phyloP scores from a whole-genome alignment of 257 asterid genomes.

The Nicotiana undulata region DNA sequence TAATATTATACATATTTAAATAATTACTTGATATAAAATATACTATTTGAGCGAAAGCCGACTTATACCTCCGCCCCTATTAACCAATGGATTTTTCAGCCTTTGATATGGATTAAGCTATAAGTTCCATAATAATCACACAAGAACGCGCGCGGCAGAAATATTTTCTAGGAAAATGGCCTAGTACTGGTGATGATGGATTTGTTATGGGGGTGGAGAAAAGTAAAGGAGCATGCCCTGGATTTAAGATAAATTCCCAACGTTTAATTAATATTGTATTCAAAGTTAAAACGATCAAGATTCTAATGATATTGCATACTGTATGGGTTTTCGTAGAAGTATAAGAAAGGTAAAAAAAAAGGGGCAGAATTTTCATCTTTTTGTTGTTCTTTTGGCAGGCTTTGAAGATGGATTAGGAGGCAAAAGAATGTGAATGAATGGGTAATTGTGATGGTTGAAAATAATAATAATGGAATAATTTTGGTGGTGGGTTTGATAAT shows the following conservation, averaged over 20 bases:
- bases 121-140: background rate
- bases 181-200: background rate
- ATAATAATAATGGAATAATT: background rate
- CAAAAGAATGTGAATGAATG: constrained; percentile 35
- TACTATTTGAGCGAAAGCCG: too few relatives aligned
- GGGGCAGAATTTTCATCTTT: constrained; percentile 5
- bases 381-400: constrained; percentile 20
- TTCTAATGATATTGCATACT: background rate
- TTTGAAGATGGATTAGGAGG: constrained; percentile 63
- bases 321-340: constrained; percentile 6
- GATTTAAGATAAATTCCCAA: constrained; percentile 18
- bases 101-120: background rate
- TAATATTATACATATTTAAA: too few relatives aligned
- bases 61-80: too few relatives aligned
- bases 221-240: constrained; percentile 33
- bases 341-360: constrained; percentile 10
- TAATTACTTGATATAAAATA: too few relatives aligned
- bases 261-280: background rate
- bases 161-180: constrained; percentile 4
- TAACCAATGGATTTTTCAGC: background rate
- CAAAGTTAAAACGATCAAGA: constrained; percentile 8
- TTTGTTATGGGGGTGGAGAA: constrained; percentile 14
- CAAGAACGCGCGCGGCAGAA: background rate
- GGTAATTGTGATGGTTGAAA: background rate
- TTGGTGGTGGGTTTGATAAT: constrained; percentile 43